Evolutionary conservation across 2,329 filamentous ascomycete genomes (phyloP), one percentile per base, ranked within the genome.

Genomic region (Aspergillus tanneri): DNA sequence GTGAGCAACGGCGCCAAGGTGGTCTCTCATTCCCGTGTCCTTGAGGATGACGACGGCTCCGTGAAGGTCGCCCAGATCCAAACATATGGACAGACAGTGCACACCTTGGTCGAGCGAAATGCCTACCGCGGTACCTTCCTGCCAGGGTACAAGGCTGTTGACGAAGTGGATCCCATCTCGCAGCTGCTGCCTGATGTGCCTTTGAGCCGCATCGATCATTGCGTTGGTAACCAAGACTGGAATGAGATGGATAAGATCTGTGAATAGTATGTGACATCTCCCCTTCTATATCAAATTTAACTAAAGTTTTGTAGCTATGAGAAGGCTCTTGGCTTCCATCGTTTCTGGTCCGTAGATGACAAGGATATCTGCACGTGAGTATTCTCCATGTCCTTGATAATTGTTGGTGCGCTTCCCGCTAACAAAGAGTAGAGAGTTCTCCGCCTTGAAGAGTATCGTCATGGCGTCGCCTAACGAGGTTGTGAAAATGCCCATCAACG

Each of bases 401-500:
- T 4, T 4, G 8, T 3, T 12, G 11, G 3, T n/a, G 4, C 22
- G 2, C 1, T 27, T 32, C 32, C 10, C 14, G 38, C 41, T 54
- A 38, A 52, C 42, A n/a, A 41, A 32, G 24, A 10, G 1, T 10
- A 69, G 70, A 57, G 90, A 95, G 66, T 96, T 89, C 79, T 90
- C 86, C 1, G 90, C 92, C 8, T 79, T 96, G 39, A 90, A 86
- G 72, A 88, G 83, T 63, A 85, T 96, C 63, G 92, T 96, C 65
- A 96, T 96, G 90, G 83, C 87, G 34, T 89, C 85, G 4, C 83
- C 84, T 51, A 89, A 91, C 74, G 87, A 92, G 49, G 70, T 87
- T 4, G 90, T 96, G 72, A 96, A 96, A 76, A 96, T 96, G 90
- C 92, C 92, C 62, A 95, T 97, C 80, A 96, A 96, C 77, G 91